These are phyloP conservation scores for Amauroascus verrucosus DNA, from an alignment of 2,329 filamentous ascomycete genomes.

Conservation along the genomic window DNA sequence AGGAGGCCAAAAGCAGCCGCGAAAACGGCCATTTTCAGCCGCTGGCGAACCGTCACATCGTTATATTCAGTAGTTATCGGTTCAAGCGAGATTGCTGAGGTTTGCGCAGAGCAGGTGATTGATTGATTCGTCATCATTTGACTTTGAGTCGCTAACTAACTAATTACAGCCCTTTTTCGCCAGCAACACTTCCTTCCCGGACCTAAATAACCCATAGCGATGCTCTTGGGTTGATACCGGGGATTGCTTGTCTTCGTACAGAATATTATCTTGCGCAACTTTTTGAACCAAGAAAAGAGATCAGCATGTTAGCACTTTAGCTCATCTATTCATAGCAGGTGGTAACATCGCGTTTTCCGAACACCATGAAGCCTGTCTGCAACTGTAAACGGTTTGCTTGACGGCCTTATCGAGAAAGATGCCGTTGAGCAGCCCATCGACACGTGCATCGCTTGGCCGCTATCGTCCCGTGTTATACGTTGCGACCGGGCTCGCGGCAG, in stretches of 20 bases:
- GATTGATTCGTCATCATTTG: too few species aligned
- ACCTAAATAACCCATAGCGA: too few species aligned
- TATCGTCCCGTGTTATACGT: slow-evolving; percentile 35
- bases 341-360: neutral
- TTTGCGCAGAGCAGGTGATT: too few species aligned
- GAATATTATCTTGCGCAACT: neutral
- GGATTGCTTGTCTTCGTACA: too few species aligned
- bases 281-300: neutral
- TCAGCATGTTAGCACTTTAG: neutral
- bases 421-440: neutral
- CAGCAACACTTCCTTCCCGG: too few species aligned
- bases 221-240: too few species aligned
- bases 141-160: too few species aligned
- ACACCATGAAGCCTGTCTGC: neutral
- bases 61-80: too few species aligned
- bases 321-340: neutral
- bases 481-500: slow-evolving; percentile 33
- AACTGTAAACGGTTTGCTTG: neutral
- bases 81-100: too few species aligned
- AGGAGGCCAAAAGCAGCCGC: neutral
- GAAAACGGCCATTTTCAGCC: neutral
- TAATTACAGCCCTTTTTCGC: too few species aligned
- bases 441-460: slow-evolving; percentile 1
- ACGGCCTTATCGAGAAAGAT: neutral
- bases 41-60: neutral